Conservation (phyloP, 164 flowering plant species). For the Chimonanthus salicifolius region DNA sequence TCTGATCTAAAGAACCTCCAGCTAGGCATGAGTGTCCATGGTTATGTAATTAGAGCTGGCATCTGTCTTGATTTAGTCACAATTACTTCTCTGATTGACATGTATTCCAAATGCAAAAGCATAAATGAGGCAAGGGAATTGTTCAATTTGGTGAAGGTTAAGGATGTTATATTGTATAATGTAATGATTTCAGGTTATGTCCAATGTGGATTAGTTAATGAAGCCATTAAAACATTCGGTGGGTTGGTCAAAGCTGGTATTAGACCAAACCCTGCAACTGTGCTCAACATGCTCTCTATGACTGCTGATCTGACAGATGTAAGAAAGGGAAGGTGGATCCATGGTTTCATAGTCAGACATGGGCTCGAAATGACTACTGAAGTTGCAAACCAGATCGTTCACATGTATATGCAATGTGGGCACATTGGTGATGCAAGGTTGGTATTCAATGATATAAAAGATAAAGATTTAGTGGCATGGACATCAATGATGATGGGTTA, state of each 20-base stretch:
- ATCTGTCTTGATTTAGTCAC: constrained; percentile 34
- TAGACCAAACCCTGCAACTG: constrained; percentile 33
- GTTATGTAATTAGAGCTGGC: constrained; percentile 34
- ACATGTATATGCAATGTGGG: constrained; percentile 49
- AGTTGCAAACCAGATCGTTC: constrained; percentile 40
- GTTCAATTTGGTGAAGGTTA: constrained; percentile 24
- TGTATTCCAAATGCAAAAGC: constrained; percentile 42
- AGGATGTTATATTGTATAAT: constrained; percentile 34
- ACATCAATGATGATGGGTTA: constrained; percentile 55
- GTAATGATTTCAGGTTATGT: constrained; percentile 45
- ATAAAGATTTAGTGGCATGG: constrained; percentile 53
- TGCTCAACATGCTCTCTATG: constrained; percentile 33
- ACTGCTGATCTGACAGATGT: constrained; percentile 28
- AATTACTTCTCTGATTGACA: constrained; percentile 44
- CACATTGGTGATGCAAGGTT: constrained; percentile 28
- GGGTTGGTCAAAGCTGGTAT: constrained; percentile 28
- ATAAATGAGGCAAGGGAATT: constrained; percentile 28
- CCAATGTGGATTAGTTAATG: constrained; percentile 17
- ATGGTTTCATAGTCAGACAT: constrained; percentile 40
- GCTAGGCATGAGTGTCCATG: constrained; percentile 51
- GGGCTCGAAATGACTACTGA: constrained; percentile 30
- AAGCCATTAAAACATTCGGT: constrained; percentile 27
- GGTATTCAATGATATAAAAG: constrained; percentile 32
- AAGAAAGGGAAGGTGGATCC: constrained; percentile 32
- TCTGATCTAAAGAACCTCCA: constrained; percentile 30